Evolutionary conservation across 2,329 filamentous ascomycete species (phyloP), one percentile per base, ranked within the genome.

Genomic region (Paecilomyces niveus): DNA sequence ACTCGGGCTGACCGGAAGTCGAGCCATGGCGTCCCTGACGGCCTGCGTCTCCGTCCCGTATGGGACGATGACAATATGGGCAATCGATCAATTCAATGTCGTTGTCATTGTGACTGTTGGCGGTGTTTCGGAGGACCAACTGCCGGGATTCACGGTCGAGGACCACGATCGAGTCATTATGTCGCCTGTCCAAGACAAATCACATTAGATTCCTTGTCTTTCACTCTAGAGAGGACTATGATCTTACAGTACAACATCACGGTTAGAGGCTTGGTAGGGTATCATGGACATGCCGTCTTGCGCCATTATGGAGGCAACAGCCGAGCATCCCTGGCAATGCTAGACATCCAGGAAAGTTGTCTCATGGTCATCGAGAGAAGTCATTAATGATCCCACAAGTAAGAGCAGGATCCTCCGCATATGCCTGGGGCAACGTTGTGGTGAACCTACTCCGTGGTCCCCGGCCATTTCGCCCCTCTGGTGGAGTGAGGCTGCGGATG

Each of bases 121-220:
- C 78, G 35, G 82, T 86, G 61, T 89, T n/a, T n/a, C n/a, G 88
- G 55, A 97, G 88, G 65, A 91, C 90, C 63, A 99, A 85, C 66
- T 92, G 89, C 63, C 88, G 88, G 6, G 92, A 96, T 31, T 85
- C 82, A 53, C 87, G 89, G 76, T 99, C 93, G 69, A 90, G 92
- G 39, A 97, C 87, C 52, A 99, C 94, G 58, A 99, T 87, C 22
- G 92, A 89, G 76, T 96, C 91, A 70, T 90, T 89, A 73, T 97
- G 92, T 62, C 93, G 94, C 56, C 94, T 97, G 68, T 54, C 54
- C 69, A 59, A 67, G 64, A 54, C 24, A 54, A 35, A 39, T 22
- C 55, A 32, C 11, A 32, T 50, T 29, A 49, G 50, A 50, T 24
- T 18, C 50, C n/a, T 5, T 24, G 35, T 31, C 57, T 15, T 53